Base-by-base conservation (phyloP, 2,329 filamentous ascomycete species). In the Onygenales sp. region DNA sequence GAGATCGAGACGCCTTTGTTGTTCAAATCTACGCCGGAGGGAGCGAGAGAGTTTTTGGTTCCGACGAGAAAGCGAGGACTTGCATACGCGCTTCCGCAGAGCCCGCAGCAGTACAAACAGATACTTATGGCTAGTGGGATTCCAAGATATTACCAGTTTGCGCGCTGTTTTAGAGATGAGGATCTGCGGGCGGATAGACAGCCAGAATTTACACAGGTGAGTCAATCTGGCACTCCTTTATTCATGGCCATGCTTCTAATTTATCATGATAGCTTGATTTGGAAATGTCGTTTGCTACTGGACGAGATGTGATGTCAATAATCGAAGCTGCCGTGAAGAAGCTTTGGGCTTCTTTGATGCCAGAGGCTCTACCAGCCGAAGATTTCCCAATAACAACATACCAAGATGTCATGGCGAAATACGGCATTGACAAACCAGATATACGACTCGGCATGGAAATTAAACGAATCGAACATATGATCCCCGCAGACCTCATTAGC, bases 31-130 rank as follows among this genome's bases (percentile, higher is more conserved):
- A 98, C 93, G 0, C 89, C 93, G 0, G 93, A 98, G 72, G 93
- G 93, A 0, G 94, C 93, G 1, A 80, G 92, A 48, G 93, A 98
- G 67, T 98, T 98, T 57, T 70, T 98, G 5, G 92, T 98, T 4
- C 93, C 93, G 0, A 95, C 91, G 0, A 78, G 93, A 32, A 80
- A 78, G 37, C 78, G 77, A 1, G 89, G 88, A 0, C 74, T 84
- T 56, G 90, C 88, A 3, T 98, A 97, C 68, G 93, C 93, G 7
- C 75, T 98, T 17, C 91, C 91, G 0, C 94, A 98, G 67, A 97
- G 92, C 59, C 93, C 93, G 0, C 93, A 98, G 68, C 93, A 98
- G 68, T 98, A 97, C 67, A 98, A 98, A 72, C 93, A 98, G 72
- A 88, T 96, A 2, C 79, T 98, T 42, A 97, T 98, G 90, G 88